These are phyloP conservation scores for Allium fistulosum DNA, from an alignment of 106 monocot species.

Conservation along the genomic window DNA sequence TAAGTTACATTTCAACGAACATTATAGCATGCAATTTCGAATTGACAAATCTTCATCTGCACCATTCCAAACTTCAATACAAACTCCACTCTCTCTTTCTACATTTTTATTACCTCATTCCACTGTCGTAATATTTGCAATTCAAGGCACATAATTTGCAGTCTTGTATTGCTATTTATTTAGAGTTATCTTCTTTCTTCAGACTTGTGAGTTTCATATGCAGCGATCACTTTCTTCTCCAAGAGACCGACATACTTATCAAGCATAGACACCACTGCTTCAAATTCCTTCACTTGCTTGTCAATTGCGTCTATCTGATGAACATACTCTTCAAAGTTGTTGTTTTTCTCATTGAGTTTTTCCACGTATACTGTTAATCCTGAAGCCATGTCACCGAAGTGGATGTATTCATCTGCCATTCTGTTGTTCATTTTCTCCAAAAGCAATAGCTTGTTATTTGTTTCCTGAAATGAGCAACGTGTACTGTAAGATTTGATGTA, in stretches of 20 bases:
- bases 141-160: too few relatives aligned
- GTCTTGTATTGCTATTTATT: too few relatives aligned
- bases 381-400: constrained; percentile 71
- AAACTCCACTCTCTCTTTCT: too few relatives aligned
- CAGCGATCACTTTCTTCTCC: constrained; percentile 60
- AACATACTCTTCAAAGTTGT: constrained; percentile 50
- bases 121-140: too few relatives aligned
- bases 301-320: constrained; percentile 79
- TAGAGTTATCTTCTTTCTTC: too few relatives aligned
- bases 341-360: constrained; percentile 70
- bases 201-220: constrained; percentile 4
- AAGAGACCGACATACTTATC: constrained; percentile 68
- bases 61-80: too few relatives aligned
- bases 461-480: constrained; percentile 33
- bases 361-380: constrained; percentile 73
- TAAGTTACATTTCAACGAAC: too few relatives aligned
- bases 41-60: too few relatives aligned
- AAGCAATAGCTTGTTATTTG: constrained; percentile 58
- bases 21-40: too few relatives aligned
- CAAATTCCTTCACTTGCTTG: constrained; percentile 76
- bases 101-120: too few relatives aligned
- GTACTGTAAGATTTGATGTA: not conserved
- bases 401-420: constrained; percentile 64
- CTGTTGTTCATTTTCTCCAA: constrained; percentile 85
- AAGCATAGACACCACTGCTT: constrained; percentile 91